Conservation (phyloP, 2,329 filamentous ascomycete species). For the Botrytis pseudocinerea region DNA sequence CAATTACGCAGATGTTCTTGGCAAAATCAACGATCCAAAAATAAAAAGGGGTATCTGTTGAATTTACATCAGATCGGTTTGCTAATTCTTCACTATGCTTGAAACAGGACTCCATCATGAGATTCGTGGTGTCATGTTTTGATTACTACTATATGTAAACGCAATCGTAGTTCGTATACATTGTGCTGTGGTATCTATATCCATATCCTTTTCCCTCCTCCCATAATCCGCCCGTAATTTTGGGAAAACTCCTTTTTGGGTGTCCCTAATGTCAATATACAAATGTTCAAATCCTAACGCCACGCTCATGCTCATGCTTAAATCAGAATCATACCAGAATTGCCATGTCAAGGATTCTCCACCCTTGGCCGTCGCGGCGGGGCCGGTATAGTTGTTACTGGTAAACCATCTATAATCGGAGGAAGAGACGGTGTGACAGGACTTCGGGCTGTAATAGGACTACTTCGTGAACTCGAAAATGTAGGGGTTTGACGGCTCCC, state of each 20-base stretch:
- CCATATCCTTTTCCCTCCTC: conserved; percentile 12
- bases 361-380: conserved; percentile 32
- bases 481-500: background rate
- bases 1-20: background rate
- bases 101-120: background rate
- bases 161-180: conserved; percentile 3
- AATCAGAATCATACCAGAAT: conserved; percentile 17
- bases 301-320: conserved; percentile 24
- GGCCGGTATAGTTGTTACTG: conserved; percentile 37
- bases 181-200: conserved; percentile 15
- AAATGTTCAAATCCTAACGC: conserved; percentile 19
- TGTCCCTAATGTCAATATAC: conserved; percentile 10
- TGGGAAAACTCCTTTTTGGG: conserved; percentile 2
- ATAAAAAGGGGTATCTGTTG: background rate
- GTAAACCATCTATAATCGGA: conserved; percentile 30
- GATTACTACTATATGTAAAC: conserved; percentile 16
- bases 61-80: background rate
- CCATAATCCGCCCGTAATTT: background rate
- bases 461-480: conserved; percentile 28
- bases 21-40: background rate
- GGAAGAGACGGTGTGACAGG: conserved; percentile 25
- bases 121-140: conserved; percentile 3
- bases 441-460: conserved; percentile 25
- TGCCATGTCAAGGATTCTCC: conserved; percentile 4
- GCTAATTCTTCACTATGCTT: conserved; percentile 6